A percentile compares a stretch with the other conserved stretches of the same genome.
These are phyloP conservation scores for Marasmius oreades DNA, from an alignment of 1,284 basidiomycete genomes.

Conservation along the genomic window DNA sequence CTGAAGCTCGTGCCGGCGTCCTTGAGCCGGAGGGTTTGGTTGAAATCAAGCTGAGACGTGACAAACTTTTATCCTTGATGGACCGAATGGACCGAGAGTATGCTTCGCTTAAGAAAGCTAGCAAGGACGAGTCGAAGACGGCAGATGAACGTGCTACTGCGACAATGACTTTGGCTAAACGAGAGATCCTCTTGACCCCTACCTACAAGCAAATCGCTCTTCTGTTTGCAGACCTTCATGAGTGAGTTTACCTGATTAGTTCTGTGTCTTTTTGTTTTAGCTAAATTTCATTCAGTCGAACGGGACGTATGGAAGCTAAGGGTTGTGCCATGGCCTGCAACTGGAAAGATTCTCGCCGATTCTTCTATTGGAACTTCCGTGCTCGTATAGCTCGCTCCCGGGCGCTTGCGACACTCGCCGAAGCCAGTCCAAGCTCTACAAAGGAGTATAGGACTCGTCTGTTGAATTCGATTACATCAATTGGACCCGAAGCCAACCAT, in stretches of 20 bases:
- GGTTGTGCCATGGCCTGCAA: slow-evolving; percentile 82
- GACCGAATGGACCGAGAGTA: slow-evolving; percentile 89
- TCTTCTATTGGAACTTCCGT: slow-evolving; percentile 96
- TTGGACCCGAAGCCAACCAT: slow-evolving; percentile 49
- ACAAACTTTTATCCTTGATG: slow-evolving; percentile 90
- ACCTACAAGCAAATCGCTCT: slow-evolving; percentile 94
- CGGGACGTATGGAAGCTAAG: slow-evolving; percentile 98
- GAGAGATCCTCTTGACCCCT: slow-evolving; percentile 84
- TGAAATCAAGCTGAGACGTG: slow-evolving; percentile 90
- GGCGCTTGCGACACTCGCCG: slow-evolving; percentile 54
- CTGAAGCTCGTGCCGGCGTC: slow-evolving; percentile 94
- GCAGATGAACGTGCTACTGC: slow-evolving; percentile 74
- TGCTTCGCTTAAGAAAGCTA: slow-evolving; percentile 76
- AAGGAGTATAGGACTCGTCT: slow-evolving; percentile 58
- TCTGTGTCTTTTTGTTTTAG: slow-evolving; percentile 9
- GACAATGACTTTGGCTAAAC: slow-evolving; percentile 63
- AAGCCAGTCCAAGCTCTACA: slow-evolving; percentile 60
- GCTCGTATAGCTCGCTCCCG: slow-evolving; percentile 68
- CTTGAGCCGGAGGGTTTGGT: slow-evolving; percentile 97
- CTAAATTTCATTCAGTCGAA: slow-evolving; percentile 55
- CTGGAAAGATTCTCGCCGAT: slow-evolving; percentile 87
- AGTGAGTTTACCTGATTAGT: slow-evolving; percentile 49
- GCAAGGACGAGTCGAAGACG: slow-evolving; percentile 69
- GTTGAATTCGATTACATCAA: slow-evolving; percentile 54
- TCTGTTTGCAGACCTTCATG: slow-evolving; percentile 95